A percentile compares a stretch with the other conserved stretches of the same genome.
phyloP scores from a whole-genome alignment of 192 early-diverging fungal species.

The Bifiguratus adelaidae region DNA sequence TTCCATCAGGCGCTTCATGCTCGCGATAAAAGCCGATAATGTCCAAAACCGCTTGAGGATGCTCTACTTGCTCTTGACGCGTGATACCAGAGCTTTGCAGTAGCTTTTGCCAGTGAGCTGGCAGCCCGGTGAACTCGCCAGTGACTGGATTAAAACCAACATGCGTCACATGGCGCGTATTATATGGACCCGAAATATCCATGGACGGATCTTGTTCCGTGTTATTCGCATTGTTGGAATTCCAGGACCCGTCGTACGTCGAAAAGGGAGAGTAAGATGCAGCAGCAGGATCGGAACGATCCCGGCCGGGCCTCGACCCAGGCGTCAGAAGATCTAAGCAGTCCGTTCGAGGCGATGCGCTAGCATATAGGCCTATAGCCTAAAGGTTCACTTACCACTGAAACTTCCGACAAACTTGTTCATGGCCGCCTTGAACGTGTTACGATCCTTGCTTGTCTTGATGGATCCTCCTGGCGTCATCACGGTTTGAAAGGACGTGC shows the following conservation, averaged over 20 bases:
- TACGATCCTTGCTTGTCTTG: conserved; percentile 18
- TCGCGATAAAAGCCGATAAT: conserved; percentile 81
- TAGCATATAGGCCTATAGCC: too few relatives aligned
- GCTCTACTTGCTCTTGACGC: conserved; percentile 84
- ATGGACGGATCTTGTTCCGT: conserved; percentile 68
- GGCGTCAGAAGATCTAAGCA: too few relatives aligned
- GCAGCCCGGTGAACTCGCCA: conserved; percentile 91
- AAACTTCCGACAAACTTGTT: conserved; percentile 36
- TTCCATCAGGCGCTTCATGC: conserved; percentile 20
- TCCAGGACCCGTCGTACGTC: conserved; percentile 1
- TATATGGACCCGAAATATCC: conserved; percentile 92
- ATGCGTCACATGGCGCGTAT: conserved; percentile 94
- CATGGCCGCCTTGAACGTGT: conserved; percentile 42
- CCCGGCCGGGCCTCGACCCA: too few relatives aligned
- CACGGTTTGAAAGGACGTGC: not conserved
- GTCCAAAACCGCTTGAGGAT: conserved; percentile 84
- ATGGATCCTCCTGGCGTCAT: not conserved
- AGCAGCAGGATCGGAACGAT: too few relatives aligned
- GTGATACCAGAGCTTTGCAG: conserved; percentile 91
- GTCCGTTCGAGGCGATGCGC: too few relatives aligned
- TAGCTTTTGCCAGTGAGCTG: conserved; percentile 87
- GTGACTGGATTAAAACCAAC: conserved; percentile 96
- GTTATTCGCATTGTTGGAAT: conserved; percentile 36
- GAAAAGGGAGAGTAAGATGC: too few relatives aligned
- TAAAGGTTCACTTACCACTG: conserved; percentile 35